These are phyloP conservation scores for Fusarium sp. DNA, from an alignment of 2,329 filamentous ascomycete genomes.

Conservation along the genomic window DNA sequence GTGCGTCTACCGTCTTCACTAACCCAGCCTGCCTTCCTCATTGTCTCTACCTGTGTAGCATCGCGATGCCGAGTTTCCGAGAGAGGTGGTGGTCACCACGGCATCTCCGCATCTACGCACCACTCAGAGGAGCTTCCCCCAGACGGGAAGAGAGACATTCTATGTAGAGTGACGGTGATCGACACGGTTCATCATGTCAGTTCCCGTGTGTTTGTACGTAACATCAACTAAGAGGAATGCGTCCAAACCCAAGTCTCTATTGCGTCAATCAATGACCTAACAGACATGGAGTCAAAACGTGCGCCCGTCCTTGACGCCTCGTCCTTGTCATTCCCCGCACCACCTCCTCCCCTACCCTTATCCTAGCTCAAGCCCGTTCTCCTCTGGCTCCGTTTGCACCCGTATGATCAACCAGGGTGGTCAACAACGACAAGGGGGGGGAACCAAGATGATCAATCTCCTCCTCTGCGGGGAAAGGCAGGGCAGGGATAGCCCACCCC, in stretches of 20 bases:
- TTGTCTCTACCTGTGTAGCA: conserved; percentile 3
- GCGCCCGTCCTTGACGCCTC: background rate
- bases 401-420: conserved; percentile 1
- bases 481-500: conserved; percentile 21
- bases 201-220: background rate
- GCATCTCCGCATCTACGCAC: conserved; percentile 36
- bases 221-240: background rate
- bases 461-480: conserved; percentile 22
- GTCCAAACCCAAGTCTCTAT: background rate
- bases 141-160: background rate
- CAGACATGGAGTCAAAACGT: background rate
- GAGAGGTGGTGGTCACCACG: conserved; percentile 16
- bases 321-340: conserved; percentile 12
- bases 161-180: background rate
- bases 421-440: background rate
- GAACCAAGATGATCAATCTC: conserved; percentile 9
- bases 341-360: background rate
- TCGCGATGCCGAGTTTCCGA: conserved; percentile 34
- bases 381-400: background rate
- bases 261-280: conserved; percentile 4
- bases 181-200: background rate
- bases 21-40: background rate
- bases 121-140: background rate
- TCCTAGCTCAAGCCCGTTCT: conserved; percentile 9
- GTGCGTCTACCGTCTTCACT: background rate